Conservation (phyloP, 768 basidiomycete genomes). For the Panellus pusillus region DNA sequence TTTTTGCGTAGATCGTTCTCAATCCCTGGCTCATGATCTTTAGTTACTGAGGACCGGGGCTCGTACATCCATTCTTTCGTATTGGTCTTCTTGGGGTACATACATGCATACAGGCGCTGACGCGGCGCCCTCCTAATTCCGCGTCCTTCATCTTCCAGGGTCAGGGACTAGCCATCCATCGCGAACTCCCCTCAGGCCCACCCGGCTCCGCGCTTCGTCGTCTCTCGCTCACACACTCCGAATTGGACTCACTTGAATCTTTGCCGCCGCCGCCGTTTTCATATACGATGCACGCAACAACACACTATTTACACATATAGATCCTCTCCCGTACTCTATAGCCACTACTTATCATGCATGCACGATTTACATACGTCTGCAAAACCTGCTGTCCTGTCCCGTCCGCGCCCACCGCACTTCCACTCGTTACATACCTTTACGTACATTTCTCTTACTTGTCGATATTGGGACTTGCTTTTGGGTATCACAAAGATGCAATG, state of each 20-base stretch:
- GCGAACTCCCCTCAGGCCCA: too few species aligned
- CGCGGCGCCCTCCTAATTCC: constrained; percentile 5
- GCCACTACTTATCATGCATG: not conserved
- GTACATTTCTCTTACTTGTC: not conserved
- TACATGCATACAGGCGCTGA: not conserved
- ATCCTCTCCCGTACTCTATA: constrained; percentile 10
- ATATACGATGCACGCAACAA: not conserved
- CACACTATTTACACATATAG: not conserved
- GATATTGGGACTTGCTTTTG: not conserved
- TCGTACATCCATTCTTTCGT: not conserved
- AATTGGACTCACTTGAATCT: not conserved
- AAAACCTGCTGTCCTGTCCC: too few species aligned
- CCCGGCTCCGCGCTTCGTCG: not conserved
- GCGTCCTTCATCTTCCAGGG: not conserved
- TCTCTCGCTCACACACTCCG: not conserved
- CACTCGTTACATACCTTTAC: not conserved
- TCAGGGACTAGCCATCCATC: too few species aligned
- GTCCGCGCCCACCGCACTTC: not conserved
- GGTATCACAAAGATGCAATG: too few species aligned
- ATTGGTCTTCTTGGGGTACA: not conserved
- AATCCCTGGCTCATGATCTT: constrained; percentile 92
- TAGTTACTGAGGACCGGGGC: constrained; percentile 42
- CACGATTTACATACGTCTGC: not conserved
- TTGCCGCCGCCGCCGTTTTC: not conserved
- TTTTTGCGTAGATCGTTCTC: constrained; percentile 59